These are phyloP conservation scores for Candida michaelii DNA, from an alignment of 805 yeast genomes.

Conservation along the genomic window DNA sequence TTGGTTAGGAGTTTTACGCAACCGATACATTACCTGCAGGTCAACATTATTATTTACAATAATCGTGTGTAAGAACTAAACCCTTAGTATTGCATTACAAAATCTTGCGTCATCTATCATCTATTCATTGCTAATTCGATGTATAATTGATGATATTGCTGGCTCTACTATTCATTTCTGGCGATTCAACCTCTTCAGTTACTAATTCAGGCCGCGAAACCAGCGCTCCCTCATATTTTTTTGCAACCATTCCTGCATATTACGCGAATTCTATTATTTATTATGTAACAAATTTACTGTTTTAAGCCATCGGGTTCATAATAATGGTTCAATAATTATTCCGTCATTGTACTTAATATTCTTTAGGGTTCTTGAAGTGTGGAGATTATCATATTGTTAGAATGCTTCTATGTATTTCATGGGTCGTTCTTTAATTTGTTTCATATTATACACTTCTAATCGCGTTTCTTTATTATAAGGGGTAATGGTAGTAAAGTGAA, in stretches of 20 bases:
- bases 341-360: too few relatives aligned
- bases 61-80: not conserved
- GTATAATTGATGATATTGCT: not conserved
- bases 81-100: not conserved
- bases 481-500: not conserved
- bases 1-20: not conserved
- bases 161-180: not conserved
- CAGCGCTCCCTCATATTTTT: constrained; percentile 5
- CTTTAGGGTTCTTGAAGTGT: too few relatives aligned
- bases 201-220: constrained; percentile 4
- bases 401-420: too few relatives aligned
- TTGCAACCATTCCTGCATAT: constrained; percentile 11
- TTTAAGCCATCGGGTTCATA: not conserved
- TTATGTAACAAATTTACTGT: not conserved
- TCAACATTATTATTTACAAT: not conserved
- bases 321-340: not conserved
- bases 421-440: too few relatives aligned
- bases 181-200: not conserved
- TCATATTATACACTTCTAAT: too few relatives aligned
- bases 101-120: constrained; percentile 1
- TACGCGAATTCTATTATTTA: not conserved
- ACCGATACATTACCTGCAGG: constrained; percentile 3
- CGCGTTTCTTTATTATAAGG: not conserved
- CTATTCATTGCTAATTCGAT: not conserved
- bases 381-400: too few relatives aligned